Percentiles rank a stretch among this genome's conserved stretches.
Conservation (phyloP, 768 basidiomycete species). For the Asterophora lycoperdoides region DNA sequence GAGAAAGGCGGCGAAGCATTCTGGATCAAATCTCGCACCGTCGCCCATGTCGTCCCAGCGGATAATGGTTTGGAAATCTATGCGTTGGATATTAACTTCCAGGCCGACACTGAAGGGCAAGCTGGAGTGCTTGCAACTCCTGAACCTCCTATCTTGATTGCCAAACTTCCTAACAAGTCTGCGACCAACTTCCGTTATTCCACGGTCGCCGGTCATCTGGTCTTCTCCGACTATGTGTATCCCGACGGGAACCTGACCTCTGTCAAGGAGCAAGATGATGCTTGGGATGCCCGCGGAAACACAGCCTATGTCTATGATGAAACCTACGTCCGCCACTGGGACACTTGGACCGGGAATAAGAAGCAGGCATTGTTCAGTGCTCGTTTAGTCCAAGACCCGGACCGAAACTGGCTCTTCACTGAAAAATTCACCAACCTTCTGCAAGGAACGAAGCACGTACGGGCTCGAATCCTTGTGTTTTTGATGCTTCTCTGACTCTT, state of each 20-base stretch:
- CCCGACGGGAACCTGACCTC: conserved; percentile 67
- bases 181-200: conserved; percentile 71
- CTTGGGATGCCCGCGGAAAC: conserved; percentile 68
- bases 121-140: conserved; percentile 28
- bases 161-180: conserved; percentile 63
- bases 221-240: conserved; percentile 85
- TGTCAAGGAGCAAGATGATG: conserved; percentile 65
- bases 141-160: conserved; percentile 46
- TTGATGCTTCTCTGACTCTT: too few species aligned
- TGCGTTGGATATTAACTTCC: conserved; percentile 50
- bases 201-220: conserved; percentile 51
- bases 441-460: conserved; percentile 66
- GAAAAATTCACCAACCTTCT: conserved; percentile 54
- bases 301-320: conserved; percentile 68
- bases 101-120: conserved; percentile 24
- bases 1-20: conserved; percentile 70
- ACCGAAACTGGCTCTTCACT: conserved; percentile 52
- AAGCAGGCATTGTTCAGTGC: conserved; percentile 69
- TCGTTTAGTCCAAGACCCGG: conserved; percentile 41
- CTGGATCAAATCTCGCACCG: conserved; percentile 70
- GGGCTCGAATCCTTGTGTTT: conserved; percentile 17
- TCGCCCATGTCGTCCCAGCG: conserved; percentile 62
- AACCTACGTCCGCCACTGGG: conserved; percentile 75
- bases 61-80: conserved; percentile 56
- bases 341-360: conserved; percentile 72